Evolutionary conservation across 164 flowering plant genomes (phyloP), one percentile per base, ranked within the genome.

Genomic region (Amborella trichopoda): DNA sequence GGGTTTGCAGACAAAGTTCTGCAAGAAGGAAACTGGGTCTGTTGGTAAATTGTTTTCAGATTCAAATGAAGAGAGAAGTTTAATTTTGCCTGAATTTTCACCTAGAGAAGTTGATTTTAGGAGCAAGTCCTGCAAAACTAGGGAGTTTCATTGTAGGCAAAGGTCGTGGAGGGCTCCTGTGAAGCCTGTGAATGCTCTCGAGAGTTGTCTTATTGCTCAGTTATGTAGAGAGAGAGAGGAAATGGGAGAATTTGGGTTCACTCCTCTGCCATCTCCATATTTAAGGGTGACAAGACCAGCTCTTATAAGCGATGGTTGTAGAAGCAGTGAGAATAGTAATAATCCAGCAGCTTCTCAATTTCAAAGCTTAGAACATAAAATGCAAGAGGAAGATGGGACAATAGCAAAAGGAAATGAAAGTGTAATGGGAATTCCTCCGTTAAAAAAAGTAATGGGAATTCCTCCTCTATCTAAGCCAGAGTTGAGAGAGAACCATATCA

Each of bases 201-300:
- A 81, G 41, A 77, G 91, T 61, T 87, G 96, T 51, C 65, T 81
- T 3, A 59, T 72, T 71, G 78, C 88, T 65, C 94, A 83, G 58
- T 38, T 78, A 49, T 80, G 77, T 44, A 68, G 58, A 44, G 72
- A 74, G 26, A 72, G 66, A 28, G 63, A 37, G 17, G 70, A 67
- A 57, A 54, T 67, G 69, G 80, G 79, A 55, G 83, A 83, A 21
- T 64, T 70, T 60, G 57, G 66, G 22, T 60, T 56, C 45, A 67
- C 64, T 41, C 46, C 75, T 14, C 50, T 55, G 26, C 53, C 63
- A 30, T 68, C 77, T 10, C 76, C 67, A 16, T 50, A 70, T 30
- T 40, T 47, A 28, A 62, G 59, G 49, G 28, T 55, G 37, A 23
- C 60, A 41, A 79, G 86, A 68, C 79, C 80, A 40, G 67, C 83